Evolutionary conservation across 1,284 basidiomycete genomes (phyloP).

Genomic region (Melampsora americana): DNA sequence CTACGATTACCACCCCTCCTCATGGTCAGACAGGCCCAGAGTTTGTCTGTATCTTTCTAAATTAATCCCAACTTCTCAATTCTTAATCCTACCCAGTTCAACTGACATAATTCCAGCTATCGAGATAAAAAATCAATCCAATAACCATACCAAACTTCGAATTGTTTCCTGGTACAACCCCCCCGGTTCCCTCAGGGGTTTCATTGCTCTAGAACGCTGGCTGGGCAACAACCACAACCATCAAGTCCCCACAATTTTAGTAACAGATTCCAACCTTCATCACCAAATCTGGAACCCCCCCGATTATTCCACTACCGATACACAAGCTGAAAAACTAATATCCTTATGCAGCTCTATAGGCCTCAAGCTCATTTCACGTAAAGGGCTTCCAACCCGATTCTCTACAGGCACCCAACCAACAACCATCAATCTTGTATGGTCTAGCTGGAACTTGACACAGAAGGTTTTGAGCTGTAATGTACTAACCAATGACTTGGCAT

Average conservation of each 20-base stretch:
- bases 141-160: background rate
- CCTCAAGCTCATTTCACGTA: background rate
- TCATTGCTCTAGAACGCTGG: background rate
- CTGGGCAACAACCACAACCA: background rate
- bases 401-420: background rate
- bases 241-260: background rate
- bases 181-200: background rate
- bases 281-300: background rate
- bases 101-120: no score
- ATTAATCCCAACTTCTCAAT: no score
- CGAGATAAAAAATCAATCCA: no score
- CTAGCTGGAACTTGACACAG: background rate
- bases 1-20: no score
- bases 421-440: constrained; percentile 11
- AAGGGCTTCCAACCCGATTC: constrained; percentile 4
- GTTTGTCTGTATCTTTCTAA: no score
- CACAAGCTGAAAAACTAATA: background rate
- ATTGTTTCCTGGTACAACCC: background rate
- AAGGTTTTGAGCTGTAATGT: background rate
- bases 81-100: no score
- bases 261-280: constrained; percentile 17
- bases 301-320: no score
- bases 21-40: no score
- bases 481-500: background rate
- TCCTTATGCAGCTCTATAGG: background rate